A percentile compares a stretch with the other conserved stretches of the same genome.
Conservation (phyloP, 305 asterid genomes). For the Solanum hybrid region DNA sequence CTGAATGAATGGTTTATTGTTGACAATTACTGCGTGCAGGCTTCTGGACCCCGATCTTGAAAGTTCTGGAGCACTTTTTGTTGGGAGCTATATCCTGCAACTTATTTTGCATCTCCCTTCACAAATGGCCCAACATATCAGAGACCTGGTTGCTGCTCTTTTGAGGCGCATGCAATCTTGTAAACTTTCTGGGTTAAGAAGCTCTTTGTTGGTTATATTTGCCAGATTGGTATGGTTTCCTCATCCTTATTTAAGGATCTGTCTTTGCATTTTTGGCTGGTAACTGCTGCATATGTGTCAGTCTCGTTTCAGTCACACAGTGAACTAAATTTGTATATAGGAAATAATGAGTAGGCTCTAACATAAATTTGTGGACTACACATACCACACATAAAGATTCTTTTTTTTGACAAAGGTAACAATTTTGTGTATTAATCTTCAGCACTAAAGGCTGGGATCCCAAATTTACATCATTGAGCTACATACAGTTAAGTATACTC, state of each 20-base stretch:
- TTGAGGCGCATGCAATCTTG: slow-evolving; percentile 79
- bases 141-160: slow-evolving; percentile 80
- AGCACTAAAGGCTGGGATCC: too few relatives aligned
- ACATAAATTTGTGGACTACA: not conserved
- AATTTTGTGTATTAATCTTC: too few relatives aligned
- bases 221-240: slow-evolving; percentile 70
- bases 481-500: too few relatives aligned
- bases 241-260: not conserved
- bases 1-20: not conserved
- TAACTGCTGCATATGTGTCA: not conserved
- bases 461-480: too few relatives aligned
- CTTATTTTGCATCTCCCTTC: slow-evolving; percentile 85
- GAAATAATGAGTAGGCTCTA: not conserved
- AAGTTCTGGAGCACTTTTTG: slow-evolving; percentile 92
- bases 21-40: slow-evolving; percentile 36
- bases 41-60: slow-evolving; percentile 84
- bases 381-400: not conserved
- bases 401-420: too few relatives aligned
- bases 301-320: not conserved
- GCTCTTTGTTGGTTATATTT: slow-evolving; percentile 73
- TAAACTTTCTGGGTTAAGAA: slow-evolving; percentile 57
- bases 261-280: not conserved
- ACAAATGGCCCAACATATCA: slow-evolving; percentile 76
- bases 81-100: slow-evolving; percentile 80
- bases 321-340: not conserved